phyloP scores from a whole-genome alignment of 1,139 yeast genomes.

The Saccharomyces hybrid region DNA sequence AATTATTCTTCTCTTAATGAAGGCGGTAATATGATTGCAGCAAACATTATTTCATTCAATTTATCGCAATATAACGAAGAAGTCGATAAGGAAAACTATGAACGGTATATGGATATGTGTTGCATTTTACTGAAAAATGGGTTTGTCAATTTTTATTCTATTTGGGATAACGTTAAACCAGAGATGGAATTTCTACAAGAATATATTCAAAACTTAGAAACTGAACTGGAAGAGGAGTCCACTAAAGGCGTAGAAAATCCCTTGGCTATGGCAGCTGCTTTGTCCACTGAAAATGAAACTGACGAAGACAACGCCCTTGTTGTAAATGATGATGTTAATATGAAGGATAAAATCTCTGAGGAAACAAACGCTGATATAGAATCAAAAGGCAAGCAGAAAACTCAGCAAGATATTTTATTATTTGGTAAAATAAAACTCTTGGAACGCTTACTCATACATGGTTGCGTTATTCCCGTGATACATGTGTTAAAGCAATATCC shows the following conservation, averaged over 20 bases:
- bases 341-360: conserved; percentile 3
- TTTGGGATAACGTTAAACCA: conserved; percentile 54
- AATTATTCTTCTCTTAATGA: conserved; percentile 30
- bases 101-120: conserved; percentile 40
- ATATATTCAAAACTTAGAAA: conserved; percentile 43
- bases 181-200: conserved; percentile 29
- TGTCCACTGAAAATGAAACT: conserved; percentile 59
- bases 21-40: conserved; percentile 58
- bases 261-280: conserved; percentile 80
- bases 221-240: conserved; percentile 53
- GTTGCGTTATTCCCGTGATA: conserved; percentile 58
- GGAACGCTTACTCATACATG: conserved; percentile 50
- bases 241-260: conserved; percentile 68
- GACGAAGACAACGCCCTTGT: conserved; percentile 15
- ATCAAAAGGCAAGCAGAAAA: conserved; percentile 3
- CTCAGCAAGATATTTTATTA: conserved; percentile 2
- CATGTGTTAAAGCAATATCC: conserved; percentile 59
- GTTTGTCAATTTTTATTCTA: conserved; percentile 54
- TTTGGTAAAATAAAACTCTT: conserved; percentile 37
- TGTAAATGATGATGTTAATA: conserved; percentile 11
- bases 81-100: conserved; percentile 32
- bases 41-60: conserved; percentile 54
- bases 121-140: conserved; percentile 63
- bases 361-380: conserved; percentile 3
- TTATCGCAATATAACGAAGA: conserved; percentile 30